A percentile compares a stretch with the other conserved stretches of the same genome.
phyloP scores from a whole-genome alignment of 768 basidiomycete species.

The Podaxis carcinomalis region DNA sequence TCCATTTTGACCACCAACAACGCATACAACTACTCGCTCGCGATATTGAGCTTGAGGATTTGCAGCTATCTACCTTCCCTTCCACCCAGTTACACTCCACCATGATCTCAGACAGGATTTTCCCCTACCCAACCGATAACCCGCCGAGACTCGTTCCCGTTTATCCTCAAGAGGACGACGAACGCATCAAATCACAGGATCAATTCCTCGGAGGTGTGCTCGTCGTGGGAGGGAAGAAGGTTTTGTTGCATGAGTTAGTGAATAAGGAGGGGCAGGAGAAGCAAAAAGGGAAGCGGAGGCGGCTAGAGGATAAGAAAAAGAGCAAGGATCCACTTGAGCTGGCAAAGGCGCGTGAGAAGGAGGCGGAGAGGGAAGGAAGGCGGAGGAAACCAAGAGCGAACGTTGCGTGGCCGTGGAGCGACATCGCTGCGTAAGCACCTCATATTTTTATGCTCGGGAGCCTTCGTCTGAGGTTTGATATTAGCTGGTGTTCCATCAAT shows the following conservation, averaged over 20 bases:
- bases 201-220: conserved; percentile 63
- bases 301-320: conserved; percentile 47
- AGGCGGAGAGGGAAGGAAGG: conserved; percentile 48
- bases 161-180: conserved; percentile 19
- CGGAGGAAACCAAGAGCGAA: conserved; percentile 50
- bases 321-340: conserved; percentile 37
- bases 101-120: conserved; percentile 42
- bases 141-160: conserved; percentile 39
- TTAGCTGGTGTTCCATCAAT: conserved; percentile 52
- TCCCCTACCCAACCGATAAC: conserved; percentile 39
- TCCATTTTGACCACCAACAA: conserved; percentile 60
- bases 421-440: conserved; percentile 58
- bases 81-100: conserved; percentile 51
- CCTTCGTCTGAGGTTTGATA: not conserved
- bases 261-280: conserved; percentile 43
- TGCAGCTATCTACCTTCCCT: conserved; percentile 45
- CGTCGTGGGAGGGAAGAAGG: conserved; percentile 62
- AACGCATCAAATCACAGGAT: conserved; percentile 25
- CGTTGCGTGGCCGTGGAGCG: conserved; percentile 75
- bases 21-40: conserved; percentile 62
- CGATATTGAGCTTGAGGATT: conserved; percentile 43
- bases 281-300: conserved; percentile 50
- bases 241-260: conserved; percentile 59
- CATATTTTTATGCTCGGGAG: not conserved
- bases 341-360: conserved; percentile 49